Conservation (phyloP, 2,329 filamentous ascomycete species). For the Aspergillus sp. region DNA sequence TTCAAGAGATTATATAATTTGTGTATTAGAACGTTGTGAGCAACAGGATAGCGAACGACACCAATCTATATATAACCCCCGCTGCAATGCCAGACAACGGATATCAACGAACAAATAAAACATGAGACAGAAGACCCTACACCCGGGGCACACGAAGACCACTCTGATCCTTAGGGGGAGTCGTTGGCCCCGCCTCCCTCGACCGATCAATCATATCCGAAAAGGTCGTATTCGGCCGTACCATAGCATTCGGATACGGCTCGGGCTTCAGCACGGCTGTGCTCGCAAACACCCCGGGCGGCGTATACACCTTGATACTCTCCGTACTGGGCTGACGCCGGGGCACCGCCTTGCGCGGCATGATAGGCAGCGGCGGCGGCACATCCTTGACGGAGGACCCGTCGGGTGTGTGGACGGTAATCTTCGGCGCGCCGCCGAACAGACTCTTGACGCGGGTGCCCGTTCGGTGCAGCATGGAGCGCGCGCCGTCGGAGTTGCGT, state of each 20-base stretch:
- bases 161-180: slow-evolving; percentile 10
- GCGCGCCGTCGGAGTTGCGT: slow-evolving; percentile 23
- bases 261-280: slow-evolving; percentile 26
- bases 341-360: slow-evolving; percentile 21
- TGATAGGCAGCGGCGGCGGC: slow-evolving; percentile 19
- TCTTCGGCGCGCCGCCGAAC: slow-evolving; percentile 26
- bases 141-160: background rate
- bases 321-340: slow-evolving; percentile 39
- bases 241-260: slow-evolving; percentile 19
- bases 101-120: no score
- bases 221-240: slow-evolving; percentile 36
- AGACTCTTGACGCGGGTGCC: slow-evolving; percentile 38
- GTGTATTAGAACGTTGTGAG: background rate
- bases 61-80: no score
- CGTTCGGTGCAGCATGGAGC: slow-evolving; percentile 35
- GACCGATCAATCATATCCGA: slow-evolving; percentile 38
- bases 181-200: slow-evolving; percentile 28
- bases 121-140: background rate
- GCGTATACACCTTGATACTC: slow-evolving; percentile 49
- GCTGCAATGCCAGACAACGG: no score
- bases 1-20: no score
- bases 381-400: slow-evolving; percentile 14
- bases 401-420: slow-evolving; percentile 17
- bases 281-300: slow-evolving; percentile 32
- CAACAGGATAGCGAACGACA: background rate